These are phyloP conservation scores for Podospora bellae-mahoneyi DNA, from an alignment of 495 filamentous ascomycete species.

Conservation along the genomic window DNA sequence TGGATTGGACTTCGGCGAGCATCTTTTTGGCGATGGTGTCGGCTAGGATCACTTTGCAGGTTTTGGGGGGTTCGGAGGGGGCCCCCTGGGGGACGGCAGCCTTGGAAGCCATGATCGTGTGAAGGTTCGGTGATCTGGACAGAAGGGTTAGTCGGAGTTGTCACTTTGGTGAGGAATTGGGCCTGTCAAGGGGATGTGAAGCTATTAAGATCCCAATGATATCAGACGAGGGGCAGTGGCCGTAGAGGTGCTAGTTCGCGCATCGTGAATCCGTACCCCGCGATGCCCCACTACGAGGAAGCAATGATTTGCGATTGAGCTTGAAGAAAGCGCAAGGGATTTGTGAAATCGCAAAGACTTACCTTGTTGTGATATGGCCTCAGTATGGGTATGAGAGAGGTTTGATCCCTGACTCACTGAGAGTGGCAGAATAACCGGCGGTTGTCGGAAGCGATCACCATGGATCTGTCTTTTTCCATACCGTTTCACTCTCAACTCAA, in stretches of 20 bases:
- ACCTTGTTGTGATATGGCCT: constrained; percentile 1
- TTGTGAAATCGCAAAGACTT: neutral
- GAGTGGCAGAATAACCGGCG: constrained; percentile 9
- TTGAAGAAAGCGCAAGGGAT: neutral
- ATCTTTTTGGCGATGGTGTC: constrained; percentile 77
- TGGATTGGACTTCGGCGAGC: constrained; percentile 69
- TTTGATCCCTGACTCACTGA: constrained; percentile 14
- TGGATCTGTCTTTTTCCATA: neutral
- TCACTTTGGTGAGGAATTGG: neutral
- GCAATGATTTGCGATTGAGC: neutral
- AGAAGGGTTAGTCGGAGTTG: neutral
- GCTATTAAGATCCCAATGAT: neutral
- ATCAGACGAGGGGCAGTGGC: neutral
- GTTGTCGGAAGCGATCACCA: constrained; percentile 6
- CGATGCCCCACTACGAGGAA: constrained; percentile 18
- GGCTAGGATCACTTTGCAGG: constrained; percentile 89
- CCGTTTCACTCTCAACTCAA: neutral
- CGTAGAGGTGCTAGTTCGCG: neutral
- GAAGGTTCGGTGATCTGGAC: neutral
- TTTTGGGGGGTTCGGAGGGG: constrained; percentile 49
- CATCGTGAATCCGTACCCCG: constrained; percentile 17
- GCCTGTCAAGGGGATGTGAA: neutral
- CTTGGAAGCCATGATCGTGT: neutral
- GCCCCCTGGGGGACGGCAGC: constrained; percentile 23
- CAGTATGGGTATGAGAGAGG: neutral